Percentiles rank a stretch among this genome's conserved stretches.
phyloP scores from a whole-genome alignment of 345 rosid genomes.

The Hibiscus syriacus region DNA sequence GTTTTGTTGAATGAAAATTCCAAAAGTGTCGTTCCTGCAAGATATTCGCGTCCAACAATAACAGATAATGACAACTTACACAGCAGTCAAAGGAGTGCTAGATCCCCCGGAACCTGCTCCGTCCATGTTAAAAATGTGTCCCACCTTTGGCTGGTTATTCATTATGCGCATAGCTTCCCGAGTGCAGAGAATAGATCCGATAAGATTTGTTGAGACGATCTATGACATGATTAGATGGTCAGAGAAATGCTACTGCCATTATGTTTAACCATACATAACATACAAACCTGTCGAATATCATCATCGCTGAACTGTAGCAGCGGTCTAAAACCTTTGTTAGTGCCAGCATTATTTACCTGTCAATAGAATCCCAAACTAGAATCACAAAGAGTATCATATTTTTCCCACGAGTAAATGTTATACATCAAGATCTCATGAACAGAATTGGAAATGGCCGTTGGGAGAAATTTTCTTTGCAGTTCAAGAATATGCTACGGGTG shows the following conservation, averaged over 20 bases:
- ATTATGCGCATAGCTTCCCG: slow-evolving; percentile 80
- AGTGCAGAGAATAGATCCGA: slow-evolving; percentile 91
- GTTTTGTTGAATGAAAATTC: background rate
- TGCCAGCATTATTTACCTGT: slow-evolving; percentile 91
- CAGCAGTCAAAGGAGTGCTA: slow-evolving; percentile 94
- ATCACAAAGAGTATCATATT: background rate
- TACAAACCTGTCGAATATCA: slow-evolving; percentile 66
- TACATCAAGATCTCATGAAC: background rate
- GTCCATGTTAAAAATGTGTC: slow-evolving; percentile 94
- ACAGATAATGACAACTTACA: slow-evolving; percentile 40
- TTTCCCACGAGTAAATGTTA: slow-evolving; percentile 3
- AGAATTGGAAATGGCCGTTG: background rate
- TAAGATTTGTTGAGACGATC: slow-evolving; percentile 94
- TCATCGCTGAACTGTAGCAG: slow-evolving; percentile 76
- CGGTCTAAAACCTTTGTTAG: slow-evolving; percentile 91
- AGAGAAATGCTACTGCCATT: background rate
- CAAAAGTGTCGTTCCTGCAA: background rate
- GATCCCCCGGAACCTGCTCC: slow-evolving; percentile 99
- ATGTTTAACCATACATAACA: background rate
- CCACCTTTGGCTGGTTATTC: slow-evolving; percentile 62
- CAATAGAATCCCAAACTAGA: slow-evolving; percentile 2
- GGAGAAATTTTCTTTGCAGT: background rate
- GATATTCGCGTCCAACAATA: background rate
- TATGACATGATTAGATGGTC: slow-evolving; percentile 17
- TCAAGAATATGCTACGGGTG: background rate